These are phyloP conservation scores for Rhodomyrtus psidioides DNA, from an alignment of 441 rosid genomes.

Conservation along the genomic window DNA sequence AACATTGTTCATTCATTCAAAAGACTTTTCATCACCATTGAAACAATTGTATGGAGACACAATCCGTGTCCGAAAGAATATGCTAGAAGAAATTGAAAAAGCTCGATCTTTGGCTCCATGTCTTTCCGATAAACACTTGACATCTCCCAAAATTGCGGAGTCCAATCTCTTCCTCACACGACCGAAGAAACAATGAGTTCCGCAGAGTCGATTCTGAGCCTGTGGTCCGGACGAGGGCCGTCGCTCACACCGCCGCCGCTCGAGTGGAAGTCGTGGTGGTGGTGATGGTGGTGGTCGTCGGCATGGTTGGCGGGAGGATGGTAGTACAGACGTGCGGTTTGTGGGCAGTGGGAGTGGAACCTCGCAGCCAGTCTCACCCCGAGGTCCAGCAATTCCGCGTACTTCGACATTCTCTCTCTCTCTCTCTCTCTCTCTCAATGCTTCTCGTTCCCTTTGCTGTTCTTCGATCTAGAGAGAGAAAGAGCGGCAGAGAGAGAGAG, in stretches of 20 bases:
- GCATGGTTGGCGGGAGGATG: slow-evolving; percentile 41
- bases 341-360: slow-evolving; percentile 52
- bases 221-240: background rate
- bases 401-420: slow-evolving; percentile 24
- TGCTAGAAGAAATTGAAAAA: background rate
- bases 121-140: background rate
- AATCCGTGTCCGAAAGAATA: background rate
- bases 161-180: background rate
- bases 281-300: slow-evolving; percentile 7
- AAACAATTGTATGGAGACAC: background rate
- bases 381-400: slow-evolving; percentile 33
- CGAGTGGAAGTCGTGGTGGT: background rate
- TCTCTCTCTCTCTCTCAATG: background rate
- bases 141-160: background rate
- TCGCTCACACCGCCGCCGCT: background rate
- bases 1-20: background rate
- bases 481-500: background rate
- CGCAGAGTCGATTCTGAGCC: background rate
- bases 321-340: slow-evolving; percentile 46
- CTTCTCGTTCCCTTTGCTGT: background rate
- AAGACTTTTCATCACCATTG: background rate
- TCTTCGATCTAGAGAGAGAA: background rate
- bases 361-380: slow-evolving; percentile 38
- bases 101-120: background rate
- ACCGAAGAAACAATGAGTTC: slow-evolving; percentile 19